Percentiles rank a stretch among this genome's conserved stretches.
These are phyloP conservation scores for Colletotrichum neosansevieriae DNA, from an alignment of 2,329 filamentous ascomycete species.

Conservation along the genomic window DNA sequence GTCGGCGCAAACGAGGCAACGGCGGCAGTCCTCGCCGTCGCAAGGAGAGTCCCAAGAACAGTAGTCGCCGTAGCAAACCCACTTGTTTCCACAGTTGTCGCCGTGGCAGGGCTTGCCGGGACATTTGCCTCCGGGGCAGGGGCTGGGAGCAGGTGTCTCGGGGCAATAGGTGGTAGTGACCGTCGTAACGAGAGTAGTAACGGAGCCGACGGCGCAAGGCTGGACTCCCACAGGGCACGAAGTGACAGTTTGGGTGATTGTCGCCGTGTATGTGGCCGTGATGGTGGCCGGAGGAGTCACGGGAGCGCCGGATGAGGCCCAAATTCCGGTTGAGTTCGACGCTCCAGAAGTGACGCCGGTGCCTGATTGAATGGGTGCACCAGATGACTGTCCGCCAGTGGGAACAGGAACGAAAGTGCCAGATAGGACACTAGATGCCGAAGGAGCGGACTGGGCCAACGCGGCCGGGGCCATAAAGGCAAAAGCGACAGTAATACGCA, in stretches of 20 bases:
- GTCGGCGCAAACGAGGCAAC: conserved; percentile 45
- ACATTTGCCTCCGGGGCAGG: conserved; percentile 16
- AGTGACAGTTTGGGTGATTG: conserved; percentile 19
- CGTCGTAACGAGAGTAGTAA: conserved; percentile 14
- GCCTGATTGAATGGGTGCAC: not conserved
- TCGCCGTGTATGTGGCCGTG: conserved; percentile 27
- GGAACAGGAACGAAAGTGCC: not conserved
- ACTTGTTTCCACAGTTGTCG: conserved; percentile 15
- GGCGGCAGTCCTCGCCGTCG: conserved; percentile 37
- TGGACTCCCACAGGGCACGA: conserved; percentile 4
- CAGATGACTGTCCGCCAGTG: not conserved
- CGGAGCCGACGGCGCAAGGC: conserved; percentile 19
- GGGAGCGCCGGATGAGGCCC: not conserved
- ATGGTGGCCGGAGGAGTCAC: conserved; percentile 13
- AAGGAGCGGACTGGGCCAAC: not conserved
- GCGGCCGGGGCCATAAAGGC: not conserved
- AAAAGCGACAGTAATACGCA: not conserved
- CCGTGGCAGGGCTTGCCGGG: conserved; percentile 35
- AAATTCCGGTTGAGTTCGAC: conserved; percentile 2
- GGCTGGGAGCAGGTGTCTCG: not conserved
- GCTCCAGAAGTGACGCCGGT: not conserved
- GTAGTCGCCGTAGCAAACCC: conserved; percentile 39
- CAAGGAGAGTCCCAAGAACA: conserved; percentile 44
- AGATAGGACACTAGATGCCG: no score
- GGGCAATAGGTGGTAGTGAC: conserved; percentile 33